These are phyloP conservation scores for Neofusicoccum kwambonambiense DNA, from an alignment of 2,329 filamentous ascomycete species.

Conservation along the genomic window DNA sequence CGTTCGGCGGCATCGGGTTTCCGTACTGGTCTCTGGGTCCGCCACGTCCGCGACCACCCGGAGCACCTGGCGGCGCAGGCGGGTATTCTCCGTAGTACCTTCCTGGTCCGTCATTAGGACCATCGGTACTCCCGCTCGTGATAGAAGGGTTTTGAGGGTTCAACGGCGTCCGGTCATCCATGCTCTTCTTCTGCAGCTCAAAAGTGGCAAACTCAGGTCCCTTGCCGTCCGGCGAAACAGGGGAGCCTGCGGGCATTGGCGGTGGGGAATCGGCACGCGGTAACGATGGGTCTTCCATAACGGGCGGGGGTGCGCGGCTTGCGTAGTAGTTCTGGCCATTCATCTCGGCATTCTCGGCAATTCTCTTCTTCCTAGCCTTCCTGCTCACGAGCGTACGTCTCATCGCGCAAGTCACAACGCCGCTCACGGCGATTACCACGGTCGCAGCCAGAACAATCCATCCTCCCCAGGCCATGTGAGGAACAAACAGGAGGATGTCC, in stretches of 20 bases:
- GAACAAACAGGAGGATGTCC: slow-evolving; percentile 91
- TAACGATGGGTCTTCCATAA: slow-evolving; percentile 33
- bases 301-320: slow-evolving; percentile 46
- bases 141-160: slow-evolving; percentile 65
- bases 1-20: slow-evolving; percentile 47
- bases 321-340: slow-evolving; percentile 87
- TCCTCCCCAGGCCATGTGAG: slow-evolving; percentile 89
- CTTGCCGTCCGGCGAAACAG: slow-evolving; percentile 48
- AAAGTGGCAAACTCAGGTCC: slow-evolving; percentile 61
- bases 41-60: slow-evolving; percentile 27
- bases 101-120: slow-evolving; percentile 41
- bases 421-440: slow-evolving; percentile 76
- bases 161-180: slow-evolving; percentile 69
- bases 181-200: slow-evolving; percentile 59
- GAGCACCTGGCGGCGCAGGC: slow-evolving; percentile 34
- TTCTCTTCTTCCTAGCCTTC: slow-evolving; percentile 88
- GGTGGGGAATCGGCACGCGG: slow-evolving; percentile 55
- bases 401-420: slow-evolving; percentile 91
- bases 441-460: slow-evolving; percentile 91
- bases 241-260: slow-evolving; percentile 39
- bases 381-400: slow-evolving; percentile 85
- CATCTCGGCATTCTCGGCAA: slow-evolving; percentile 95
- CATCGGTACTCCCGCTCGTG: slow-evolving; percentile 45
- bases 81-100: slow-evolving; percentile 31
- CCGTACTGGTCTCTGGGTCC: slow-evolving; percentile 62